Percentiles rank a stretch among this genome's conserved stretches.
phyloP scores from a whole-genome alignment of 768 basidiomycete genomes.

The Tricholomella constricta region DNA sequence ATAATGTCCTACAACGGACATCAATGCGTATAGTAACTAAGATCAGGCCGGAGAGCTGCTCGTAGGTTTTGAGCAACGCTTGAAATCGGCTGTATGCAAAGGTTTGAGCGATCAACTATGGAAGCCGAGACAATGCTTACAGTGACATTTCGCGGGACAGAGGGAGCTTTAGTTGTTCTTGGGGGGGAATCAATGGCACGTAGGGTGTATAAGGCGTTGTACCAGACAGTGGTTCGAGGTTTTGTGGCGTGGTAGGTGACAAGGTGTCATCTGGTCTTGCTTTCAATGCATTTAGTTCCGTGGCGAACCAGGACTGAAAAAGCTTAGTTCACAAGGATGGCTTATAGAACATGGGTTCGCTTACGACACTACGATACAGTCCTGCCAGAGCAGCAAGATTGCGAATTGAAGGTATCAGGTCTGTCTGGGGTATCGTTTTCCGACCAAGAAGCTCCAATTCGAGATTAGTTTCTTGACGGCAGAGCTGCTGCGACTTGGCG shows the following conservation, averaged over 20 bases:
- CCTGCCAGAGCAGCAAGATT: constrained; percentile 76
- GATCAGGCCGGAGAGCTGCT: constrained; percentile 84
- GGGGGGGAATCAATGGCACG: constrained; percentile 41
- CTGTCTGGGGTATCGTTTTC: constrained; percentile 52
- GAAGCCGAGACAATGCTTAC: constrained; percentile 46
- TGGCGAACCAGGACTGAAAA: constrained; percentile 80
- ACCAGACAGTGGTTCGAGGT: constrained; percentile 53
- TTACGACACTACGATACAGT: constrained; percentile 84
- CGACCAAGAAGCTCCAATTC: constrained; percentile 70
- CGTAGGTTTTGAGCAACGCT: constrained; percentile 86
- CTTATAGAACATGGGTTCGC: constrained; percentile 28
- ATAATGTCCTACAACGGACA: constrained; percentile 79
- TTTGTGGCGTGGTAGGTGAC: constrained; percentile 53
- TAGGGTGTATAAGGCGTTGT: constrained; percentile 48
- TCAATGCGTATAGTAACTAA: constrained; percentile 88
- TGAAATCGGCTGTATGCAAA: constrained; percentile 74
- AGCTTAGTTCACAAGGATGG: constrained; percentile 3
- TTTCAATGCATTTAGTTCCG: constrained; percentile 69
- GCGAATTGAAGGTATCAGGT: constrained; percentile 71
- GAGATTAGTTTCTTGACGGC: constrained; percentile 76
- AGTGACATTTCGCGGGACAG: constrained; percentile 87
- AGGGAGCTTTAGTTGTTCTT: constrained; percentile 65
- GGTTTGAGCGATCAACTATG: neutral
- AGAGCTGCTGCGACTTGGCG: constrained; percentile 54
- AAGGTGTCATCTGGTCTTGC: constrained; percentile 54